Evolutionary conservation across 2,329 filamentous ascomycete genomes (phyloP).

Genomic region (Akanthomyces uredinophilus): DNA sequence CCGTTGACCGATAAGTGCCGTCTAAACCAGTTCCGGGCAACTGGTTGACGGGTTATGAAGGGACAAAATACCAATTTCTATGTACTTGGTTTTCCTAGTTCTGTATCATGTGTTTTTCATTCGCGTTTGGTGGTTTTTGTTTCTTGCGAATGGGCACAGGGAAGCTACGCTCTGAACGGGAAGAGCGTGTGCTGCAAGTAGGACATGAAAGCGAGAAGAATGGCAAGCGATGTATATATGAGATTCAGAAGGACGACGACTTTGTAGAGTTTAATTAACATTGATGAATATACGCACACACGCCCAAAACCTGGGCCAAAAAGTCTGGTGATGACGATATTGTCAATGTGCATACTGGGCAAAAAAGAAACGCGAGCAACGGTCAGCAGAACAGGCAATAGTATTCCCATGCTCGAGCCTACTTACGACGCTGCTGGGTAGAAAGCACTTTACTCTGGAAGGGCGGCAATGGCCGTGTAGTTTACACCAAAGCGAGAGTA

Average conservation of each 20-base stretch:
- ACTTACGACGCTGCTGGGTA: no score
- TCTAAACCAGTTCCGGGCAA: no score
- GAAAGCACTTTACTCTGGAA: no score
- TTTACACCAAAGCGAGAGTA: no score
- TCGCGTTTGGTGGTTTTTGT: neutral
- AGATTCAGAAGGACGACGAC: neutral
- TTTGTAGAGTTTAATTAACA: neutral
- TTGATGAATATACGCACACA: constrained; percentile 6
- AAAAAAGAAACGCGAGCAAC: no score
- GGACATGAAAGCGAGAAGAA: neutral
- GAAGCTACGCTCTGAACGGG: neutral
- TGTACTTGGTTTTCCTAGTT: neutral
- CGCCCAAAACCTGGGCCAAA: neutral
- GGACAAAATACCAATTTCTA: no score
- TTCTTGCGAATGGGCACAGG: neutral
- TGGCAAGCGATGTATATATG: neutral
- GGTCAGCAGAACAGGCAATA: no score
- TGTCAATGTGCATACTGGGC: no score
- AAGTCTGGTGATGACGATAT: no score
- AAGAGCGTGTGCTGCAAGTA: neutral
- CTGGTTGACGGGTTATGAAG: neutral
- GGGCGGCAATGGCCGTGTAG: no score
- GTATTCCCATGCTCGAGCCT: no score
- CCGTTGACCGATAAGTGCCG: neutral
- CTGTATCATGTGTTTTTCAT: neutral